Evolutionary conservation across 768 basidiomycete genomes (phyloP).

Genomic region (Sarcodon sp.): DNA sequence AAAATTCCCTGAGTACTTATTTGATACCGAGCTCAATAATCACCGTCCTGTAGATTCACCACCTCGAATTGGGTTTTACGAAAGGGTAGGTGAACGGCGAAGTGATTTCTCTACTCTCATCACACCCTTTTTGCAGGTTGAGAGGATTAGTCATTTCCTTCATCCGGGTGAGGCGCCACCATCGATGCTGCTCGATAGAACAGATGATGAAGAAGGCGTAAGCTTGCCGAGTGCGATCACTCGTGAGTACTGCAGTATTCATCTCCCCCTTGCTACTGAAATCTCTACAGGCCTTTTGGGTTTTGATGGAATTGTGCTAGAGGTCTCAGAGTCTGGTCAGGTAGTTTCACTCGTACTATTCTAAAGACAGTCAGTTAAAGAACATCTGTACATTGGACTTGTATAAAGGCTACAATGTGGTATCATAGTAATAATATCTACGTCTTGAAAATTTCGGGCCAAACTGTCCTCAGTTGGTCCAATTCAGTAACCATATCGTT

Average conservation of each 20-base stretch:
- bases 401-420: not conserved
- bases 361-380: slow-evolving; percentile 1
- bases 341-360: slow-evolving; percentile 65
- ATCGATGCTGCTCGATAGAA: slow-evolving; percentile 71
- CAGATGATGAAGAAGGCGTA: slow-evolving; percentile 61
- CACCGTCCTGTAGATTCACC: slow-evolving; percentile 41
- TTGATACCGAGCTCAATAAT: slow-evolving; percentile 1
- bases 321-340: slow-evolving; percentile 68
- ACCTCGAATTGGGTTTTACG: slow-evolving; percentile 59
- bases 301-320: slow-evolving; percentile 72
- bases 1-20: slow-evolving; percentile 3
- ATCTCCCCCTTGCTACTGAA: slow-evolving; percentile 5
- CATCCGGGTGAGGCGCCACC: slow-evolving; percentile 63
- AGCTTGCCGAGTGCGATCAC: slow-evolving; percentile 57
- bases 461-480: slow-evolving; percentile 55
- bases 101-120: not conserved
- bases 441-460: slow-evolving; percentile 61
- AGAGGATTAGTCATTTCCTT: slow-evolving; percentile 68
- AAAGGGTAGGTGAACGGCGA: slow-evolving; percentile 32
- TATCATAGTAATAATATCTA: not conserved
- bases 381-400: not conserved
- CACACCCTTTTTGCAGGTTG: slow-evolving; percentile 34
- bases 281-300: slow-evolving; percentile 40
- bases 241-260: slow-evolving; percentile 28
- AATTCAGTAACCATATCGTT: slow-evolving; percentile 40